phyloP scores from a whole-genome alignment of 176 grass and related monocot species.

The sorghum (Sorghum bicolor) region Sorghum_bicolor_NCBIv3 NC_012871.2:67001501-67002000 shows the following conservation, averaged over 20 bases:
- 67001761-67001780: neutral
- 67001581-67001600: neutral
- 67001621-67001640: constrained; percentile 91
- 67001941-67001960: constrained; percentile 68
- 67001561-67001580: neutral
- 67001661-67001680: constrained; percentile 81
- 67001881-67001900: constrained; percentile 9
- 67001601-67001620: constrained; percentile 29
- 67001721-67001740: constrained; percentile 58
- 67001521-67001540: neutral
- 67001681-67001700: constrained; percentile 77
- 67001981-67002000: constrained; percentile 62
- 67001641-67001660: constrained; percentile 69
- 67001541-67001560: neutral
- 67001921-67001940: constrained; percentile 54
- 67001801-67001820: constrained; percentile 53
- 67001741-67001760: constrained; percentile 81
- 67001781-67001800: constrained; percentile 20
- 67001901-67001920: constrained; percentile 43
- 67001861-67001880: neutral
- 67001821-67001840: constrained; percentile 54
- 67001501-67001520: neutral
- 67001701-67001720: constrained; percentile 73
- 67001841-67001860: neutral
- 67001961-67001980: constrained; percentile 65